Evolutionary conservation across 805 yeast genomes (phyloP).

Genomic region (Wickerhamomyces tratensis): DNA sequence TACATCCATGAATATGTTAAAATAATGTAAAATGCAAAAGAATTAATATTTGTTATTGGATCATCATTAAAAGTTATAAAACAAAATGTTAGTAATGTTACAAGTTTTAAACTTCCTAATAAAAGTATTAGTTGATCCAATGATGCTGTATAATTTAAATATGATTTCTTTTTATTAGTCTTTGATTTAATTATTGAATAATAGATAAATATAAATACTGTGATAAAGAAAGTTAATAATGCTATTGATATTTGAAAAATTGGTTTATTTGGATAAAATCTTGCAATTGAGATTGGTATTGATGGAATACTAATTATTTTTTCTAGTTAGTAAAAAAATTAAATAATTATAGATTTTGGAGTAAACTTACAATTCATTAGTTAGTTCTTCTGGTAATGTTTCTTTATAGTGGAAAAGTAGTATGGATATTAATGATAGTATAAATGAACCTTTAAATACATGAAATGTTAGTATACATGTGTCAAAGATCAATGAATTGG

Average conservation of each 20-base stretch:
- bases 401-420: conserved; percentile 5
- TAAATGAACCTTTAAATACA: conserved; percentile 4
- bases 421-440: conserved; percentile 2
- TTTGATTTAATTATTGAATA: neutral
- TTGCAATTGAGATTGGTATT: conserved; percentile 6
- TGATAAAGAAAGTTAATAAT: conserved; percentile 4
- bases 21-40: conserved; percentile 4
- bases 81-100: conserved; percentile 5
- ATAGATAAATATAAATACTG: neutral
- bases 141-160: neutral
- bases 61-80: conserved; percentile 7
- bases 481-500: neutral
- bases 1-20: conserved; percentile 4
- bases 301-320: conserved; percentile 6
- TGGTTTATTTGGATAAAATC: conserved; percentile 8
- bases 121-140: neutral
- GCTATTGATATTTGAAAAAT: conserved; percentile 9
- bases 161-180: neutral
- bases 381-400: conserved; percentile 5
- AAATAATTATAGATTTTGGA: too few relatives aligned
- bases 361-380: conserved; percentile 10
- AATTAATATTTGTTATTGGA: conserved; percentile 2
- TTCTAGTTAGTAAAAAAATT: neutral
- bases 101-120: neutral
- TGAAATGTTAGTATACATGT: neutral